Evolutionary conservation across 2,329 filamentous ascomycete genomes (phyloP), one percentile per base, ranked within the genome.

Genomic region (Volutella citrinella): DNA sequence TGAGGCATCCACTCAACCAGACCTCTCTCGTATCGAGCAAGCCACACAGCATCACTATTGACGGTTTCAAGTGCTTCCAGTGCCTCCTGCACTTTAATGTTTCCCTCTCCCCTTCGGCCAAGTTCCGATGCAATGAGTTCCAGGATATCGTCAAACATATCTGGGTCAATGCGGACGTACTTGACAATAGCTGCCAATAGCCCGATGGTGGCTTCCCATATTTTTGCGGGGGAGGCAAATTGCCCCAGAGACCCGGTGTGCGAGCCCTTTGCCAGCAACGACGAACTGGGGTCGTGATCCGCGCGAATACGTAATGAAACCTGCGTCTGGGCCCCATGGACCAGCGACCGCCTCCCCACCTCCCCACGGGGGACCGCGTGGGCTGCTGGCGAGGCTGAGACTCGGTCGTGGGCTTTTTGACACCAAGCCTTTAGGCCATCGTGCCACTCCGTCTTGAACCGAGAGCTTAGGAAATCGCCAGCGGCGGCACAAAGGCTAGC

Each of bases 41-140:
- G 60, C 87, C 87, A 94, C 5, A 93, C 82, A 2, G 84, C 82
- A 65, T 93, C 87, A 2, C 72, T 66, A 56, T 91, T 89, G 33
- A 83, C 64, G 4, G 56, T 61, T 45, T 84, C 78, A 27, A 93
- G 59, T 4, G 56, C 61, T 45, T 84, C 78, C 27, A 93, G 59
- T 10, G 76, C 78, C 20, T 64, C 60, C 29, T 68, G 72, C 10
- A 82, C 71, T 29, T 74, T 65, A 3, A 51, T 34, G 18, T 69
- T 64, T 20, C 55, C 60, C 30, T 67, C 59, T 27, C 81, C 20
- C 12, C 12, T 12, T 9, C 20, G 20, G 20, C 12, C 45, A 22
- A 67, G 56, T 19, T 72, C 71, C 4, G 59, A 68, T 17, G 12
- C 20, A 9, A 93, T 57, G 32, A 90, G 60, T 7, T 74, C 72